These are phyloP conservation scores for Coemansia sp. DNA, from an alignment of 192 early-diverging fungal species.

Conservation along the genomic window DNA sequence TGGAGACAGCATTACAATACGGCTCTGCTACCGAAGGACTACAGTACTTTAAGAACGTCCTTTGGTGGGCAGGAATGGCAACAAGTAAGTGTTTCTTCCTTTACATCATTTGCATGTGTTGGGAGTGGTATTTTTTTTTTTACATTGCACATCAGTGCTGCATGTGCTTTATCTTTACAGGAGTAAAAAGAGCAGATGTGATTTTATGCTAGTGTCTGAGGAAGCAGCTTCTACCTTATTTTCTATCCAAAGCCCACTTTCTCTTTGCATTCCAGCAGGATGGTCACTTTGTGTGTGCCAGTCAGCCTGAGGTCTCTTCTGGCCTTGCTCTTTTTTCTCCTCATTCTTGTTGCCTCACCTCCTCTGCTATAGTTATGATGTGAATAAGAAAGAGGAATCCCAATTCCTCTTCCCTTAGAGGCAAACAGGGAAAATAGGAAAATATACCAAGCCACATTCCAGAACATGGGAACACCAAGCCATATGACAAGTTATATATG, in stretches of 20 bases:
- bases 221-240: no score
- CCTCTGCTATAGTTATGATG: no score
- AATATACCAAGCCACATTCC: no score
- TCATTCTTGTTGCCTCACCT: not conserved
- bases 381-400: no score
- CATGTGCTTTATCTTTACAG: not conserved
- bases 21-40: slow-evolving; percentile 73
- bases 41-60: slow-evolving; percentile 81
- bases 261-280: no score
- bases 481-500: no score
- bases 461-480: no score
- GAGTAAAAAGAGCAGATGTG: not conserved
- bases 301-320: not conserved
- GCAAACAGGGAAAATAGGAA: no score
- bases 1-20: slow-evolving; percentile 71
- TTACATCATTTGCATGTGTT: not conserved
- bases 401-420: no score
- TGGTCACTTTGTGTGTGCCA: not conserved
- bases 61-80: slow-evolving; percentile 90
- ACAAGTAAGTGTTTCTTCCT: slow-evolving; percentile 44
- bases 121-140: not conserved
- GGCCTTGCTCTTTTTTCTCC: not conserved
- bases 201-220: no score
- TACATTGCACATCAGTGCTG: not conserved
- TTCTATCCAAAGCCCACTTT: no score